A percentile compares a stretch with the other conserved stretches of the same genome.
Conservation (phyloP, 306 rosid genomes). For the Herpetospermum pedunculosum region DNA sequence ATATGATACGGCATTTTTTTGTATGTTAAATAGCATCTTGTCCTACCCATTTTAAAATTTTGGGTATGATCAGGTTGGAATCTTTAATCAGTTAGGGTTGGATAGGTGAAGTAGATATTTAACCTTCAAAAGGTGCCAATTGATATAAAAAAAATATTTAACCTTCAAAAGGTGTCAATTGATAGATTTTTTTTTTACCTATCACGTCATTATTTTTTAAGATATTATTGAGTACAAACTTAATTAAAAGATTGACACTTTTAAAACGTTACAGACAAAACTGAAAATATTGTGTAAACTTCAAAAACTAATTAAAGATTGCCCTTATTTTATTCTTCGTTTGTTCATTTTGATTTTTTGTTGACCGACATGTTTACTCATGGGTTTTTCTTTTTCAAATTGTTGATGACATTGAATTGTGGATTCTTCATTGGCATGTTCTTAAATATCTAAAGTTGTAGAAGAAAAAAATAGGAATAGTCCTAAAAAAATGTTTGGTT, state of each 20-base stretch:
- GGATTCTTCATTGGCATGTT: background rate
- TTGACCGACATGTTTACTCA: background rate
- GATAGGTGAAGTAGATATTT: background rate
- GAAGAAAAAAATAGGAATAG: background rate
- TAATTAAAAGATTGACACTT: background rate
- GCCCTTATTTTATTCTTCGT: slow-evolving; percentile 1
- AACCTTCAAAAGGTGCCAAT: background rate
- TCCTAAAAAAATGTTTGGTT: background rate
- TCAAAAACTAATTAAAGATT: background rate
- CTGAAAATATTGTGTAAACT: background rate
- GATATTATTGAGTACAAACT: background rate
- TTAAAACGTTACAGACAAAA: background rate
- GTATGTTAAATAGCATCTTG: background rate
- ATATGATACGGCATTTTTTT: background rate
- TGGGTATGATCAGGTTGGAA: background rate
- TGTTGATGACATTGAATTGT: background rate
- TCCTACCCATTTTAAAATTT: background rate
- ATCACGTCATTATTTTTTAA: background rate
- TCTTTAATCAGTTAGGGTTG: background rate
- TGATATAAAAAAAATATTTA: background rate
- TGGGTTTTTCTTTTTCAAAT: background rate
- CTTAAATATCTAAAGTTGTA: background rate
- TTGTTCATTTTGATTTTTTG: slow-evolving; percentile 7
- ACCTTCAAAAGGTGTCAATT: background rate
- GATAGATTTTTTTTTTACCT: background rate